These are phyloP conservation scores for Cadophora gregata DNA, from an alignment of 2,329 filamentous ascomycete species.

Conservation along the genomic window DNA sequence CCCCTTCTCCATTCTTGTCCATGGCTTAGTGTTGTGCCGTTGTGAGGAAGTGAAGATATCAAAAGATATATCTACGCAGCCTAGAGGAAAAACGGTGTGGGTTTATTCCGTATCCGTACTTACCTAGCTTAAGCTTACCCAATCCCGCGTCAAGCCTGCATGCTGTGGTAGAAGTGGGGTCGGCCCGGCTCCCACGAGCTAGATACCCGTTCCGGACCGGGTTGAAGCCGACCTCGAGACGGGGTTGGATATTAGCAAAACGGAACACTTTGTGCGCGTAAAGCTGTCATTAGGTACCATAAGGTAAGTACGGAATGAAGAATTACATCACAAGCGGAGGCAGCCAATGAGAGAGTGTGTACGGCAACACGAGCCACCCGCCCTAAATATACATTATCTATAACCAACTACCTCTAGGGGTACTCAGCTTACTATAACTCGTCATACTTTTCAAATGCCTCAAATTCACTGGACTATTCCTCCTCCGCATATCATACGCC, in stretches of 20 bases:
- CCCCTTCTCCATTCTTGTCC: background rate
- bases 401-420: slow-evolving; percentile 32
- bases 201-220: too few species aligned
- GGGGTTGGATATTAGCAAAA: too few species aligned
- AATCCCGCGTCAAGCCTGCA: background rate
- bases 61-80: background rate
- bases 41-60: background rate
- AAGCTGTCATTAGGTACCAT: too few species aligned
- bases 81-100: background rate
- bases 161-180: background rate
- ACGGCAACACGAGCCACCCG: background rate
- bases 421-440: slow-evolving; percentile 37
- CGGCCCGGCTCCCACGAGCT: background rate
- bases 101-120: slow-evolving; percentile 9
- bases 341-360: background rate
- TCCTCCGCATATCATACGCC: slow-evolving; percentile 26
- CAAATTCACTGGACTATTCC: slow-evolving; percentile 13
- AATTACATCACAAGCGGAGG: background rate
- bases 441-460: slow-evolving; percentile 26
- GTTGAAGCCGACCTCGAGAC: too few species aligned
- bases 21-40: too few species aligned
- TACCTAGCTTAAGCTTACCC: slow-evolving; percentile 12
- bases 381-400: slow-evolving; percentile 13
- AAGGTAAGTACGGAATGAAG: background rate
- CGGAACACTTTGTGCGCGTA: too few species aligned